phyloP scores from a whole-genome alignment of 768 basidiomycete genomes.

The Lactarius trivialis region DNA sequence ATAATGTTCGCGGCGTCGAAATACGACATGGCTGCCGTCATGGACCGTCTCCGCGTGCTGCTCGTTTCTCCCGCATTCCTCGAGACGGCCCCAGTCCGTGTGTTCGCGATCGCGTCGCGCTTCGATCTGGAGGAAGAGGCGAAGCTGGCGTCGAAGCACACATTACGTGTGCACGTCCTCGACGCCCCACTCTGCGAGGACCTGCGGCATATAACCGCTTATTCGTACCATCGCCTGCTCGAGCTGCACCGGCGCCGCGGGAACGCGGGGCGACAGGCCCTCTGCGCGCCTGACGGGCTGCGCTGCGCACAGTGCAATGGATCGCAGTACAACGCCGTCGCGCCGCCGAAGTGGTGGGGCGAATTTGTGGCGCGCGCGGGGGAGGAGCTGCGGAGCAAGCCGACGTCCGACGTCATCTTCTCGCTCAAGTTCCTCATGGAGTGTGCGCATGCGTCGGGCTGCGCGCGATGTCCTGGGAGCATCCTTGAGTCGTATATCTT shows the following conservation, averaged over 20 bases:
- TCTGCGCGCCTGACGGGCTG: slow-evolving; percentile 42
- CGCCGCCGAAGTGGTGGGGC: slow-evolving; percentile 63
- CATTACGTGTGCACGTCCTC: slow-evolving; percentile 47
- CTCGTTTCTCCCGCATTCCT: slow-evolving; percentile 49
- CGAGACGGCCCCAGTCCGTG: slow-evolving; percentile 44
- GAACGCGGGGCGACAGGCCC: slow-evolving; percentile 40
- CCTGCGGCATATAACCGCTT: slow-evolving; percentile 59
- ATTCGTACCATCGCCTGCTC: slow-evolving; percentile 59
- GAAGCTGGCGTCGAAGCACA: slow-evolving; percentile 50
- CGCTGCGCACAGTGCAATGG: slow-evolving; percentile 69
- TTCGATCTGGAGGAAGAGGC: slow-evolving; percentile 61
- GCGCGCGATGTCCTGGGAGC: slow-evolving; percentile 59
- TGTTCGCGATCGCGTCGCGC: slow-evolving; percentile 65
- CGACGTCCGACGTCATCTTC: slow-evolving; percentile 56
- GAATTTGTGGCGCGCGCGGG: slow-evolving; percentile 51
- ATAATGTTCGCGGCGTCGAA: slow-evolving; percentile 52
- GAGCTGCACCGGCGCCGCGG: slow-evolving; percentile 51
- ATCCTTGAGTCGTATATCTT: slow-evolving; percentile 56
- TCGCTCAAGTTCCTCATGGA: slow-evolving; percentile 51
- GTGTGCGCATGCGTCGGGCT: slow-evolving; percentile 45
- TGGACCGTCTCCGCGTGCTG: slow-evolving; percentile 42
- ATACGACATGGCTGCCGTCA: slow-evolving; percentile 51
- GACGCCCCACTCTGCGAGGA: slow-evolving; percentile 56
- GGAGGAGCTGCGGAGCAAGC: slow-evolving; percentile 50
- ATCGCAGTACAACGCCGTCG: slow-evolving; percentile 37